Base-by-base conservation (phyloP, 1,284 basidiomycete species). In the Pascua sp. region DNA sequence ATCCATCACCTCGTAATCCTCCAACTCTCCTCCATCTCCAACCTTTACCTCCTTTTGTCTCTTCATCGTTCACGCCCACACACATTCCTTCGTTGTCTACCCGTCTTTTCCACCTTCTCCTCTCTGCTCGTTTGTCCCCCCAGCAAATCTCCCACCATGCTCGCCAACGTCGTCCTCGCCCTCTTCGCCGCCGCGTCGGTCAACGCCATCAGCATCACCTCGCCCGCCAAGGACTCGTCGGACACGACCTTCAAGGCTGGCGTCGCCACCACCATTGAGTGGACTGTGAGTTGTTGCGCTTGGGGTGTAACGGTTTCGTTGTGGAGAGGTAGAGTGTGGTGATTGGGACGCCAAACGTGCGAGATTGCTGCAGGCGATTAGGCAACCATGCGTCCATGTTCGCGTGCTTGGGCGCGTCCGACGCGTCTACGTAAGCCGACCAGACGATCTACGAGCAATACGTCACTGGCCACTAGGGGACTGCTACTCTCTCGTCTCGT, bases 141-240 rank as follows among this genome's bases (percentile, higher is more conserved):
- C 47, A 50, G 24, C 49, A 48, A 32, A 32, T 32, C 49, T 45
- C 47, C 41, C 47, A 56, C 50, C 38, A 67, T 65, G 66, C 60
- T 66, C 55, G 60, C 53, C 53, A 54, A 63, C 48, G 53, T 57
- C 44, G 40, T 67, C 55, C 47, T 66, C 53, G 11, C 64, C 45
- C 51, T 65, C 55, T 56, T 61, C 41, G 57, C 63, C 38, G 58
- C 68, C 55, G 24, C 7, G 24, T 32, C 24, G 24, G 67, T 55
- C 17, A 40, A 56, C 9, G 69, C 68, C 47, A 63, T 70, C 49
- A 50, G 62, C 51, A 63, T 75, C 60, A 73, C 70, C 40, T 48
- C 58, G 15, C 73, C 73, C 10, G 57, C 63, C 51, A 68, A 72
- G 61, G 55, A 49, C 32, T 49, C 67, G 11, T 63, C 65, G 61